Base-by-base conservation (phyloP, 2,329 filamentous ascomycete species). In the Cladosporium sp. region DNA sequence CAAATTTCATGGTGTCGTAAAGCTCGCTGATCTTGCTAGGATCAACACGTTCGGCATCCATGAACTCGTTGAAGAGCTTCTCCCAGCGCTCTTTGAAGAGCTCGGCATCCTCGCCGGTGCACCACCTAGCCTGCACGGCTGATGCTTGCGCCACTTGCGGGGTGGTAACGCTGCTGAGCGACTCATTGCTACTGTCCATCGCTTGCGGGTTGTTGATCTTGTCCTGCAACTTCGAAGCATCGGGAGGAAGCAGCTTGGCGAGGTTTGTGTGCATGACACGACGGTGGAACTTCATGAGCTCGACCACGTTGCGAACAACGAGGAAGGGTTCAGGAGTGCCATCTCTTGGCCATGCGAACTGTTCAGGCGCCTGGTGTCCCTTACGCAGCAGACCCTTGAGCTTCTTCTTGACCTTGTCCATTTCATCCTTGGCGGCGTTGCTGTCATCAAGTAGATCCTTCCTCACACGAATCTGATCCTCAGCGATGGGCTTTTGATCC, bases 321-420 rank as follows among this genome's bases (percentile, higher is more conserved):
- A 95, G 84, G 22, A 90, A 95, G 2, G 93, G 93, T 67, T 98
- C 93, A 1, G 91, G 89, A 72, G 93, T 93, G 59, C 93, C 92
- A 40, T 89, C 83, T 59, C 83, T 82, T 2, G 93, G 93, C 93
- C 93, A 98, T n/a, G 93, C 89, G 67, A 98, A 98, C 65, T 98
- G 90, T 14, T 92, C 84, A 9, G 93, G 93, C 1, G 92, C 88
- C 65, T 93, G 87, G 56, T 90, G 89, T n/a, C 92, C 93, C 69
- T 95, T 88, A 31, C 93, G 84, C 54, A 98, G 72, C 16, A 98
- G 78, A 1, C 89, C 85, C 74, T 98, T 98, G 28, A 98, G 80
- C 82, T 95, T 96, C 81, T 98, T 98, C 79, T 98, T 98, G 52
- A 98, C 93, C 72, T 95, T 96, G 72, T 98, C 95, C 87, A 96